Conservation (phyloP, 768 basidiomycete genomes). For the Astraeus odoratus region DNA sequence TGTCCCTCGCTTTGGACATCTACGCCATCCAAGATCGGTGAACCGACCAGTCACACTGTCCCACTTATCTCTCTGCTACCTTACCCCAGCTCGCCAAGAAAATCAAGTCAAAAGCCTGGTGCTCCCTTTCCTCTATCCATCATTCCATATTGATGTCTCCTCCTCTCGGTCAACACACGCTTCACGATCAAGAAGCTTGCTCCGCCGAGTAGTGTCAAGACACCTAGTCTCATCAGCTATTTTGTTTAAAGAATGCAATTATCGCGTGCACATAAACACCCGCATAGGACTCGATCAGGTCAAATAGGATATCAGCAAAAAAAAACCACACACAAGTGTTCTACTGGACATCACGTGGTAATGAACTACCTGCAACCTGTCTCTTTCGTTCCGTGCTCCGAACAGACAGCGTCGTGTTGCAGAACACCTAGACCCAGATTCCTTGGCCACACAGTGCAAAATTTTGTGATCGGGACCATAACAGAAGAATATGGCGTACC, state of each 20-base stretch:
- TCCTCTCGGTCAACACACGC: slow-evolving; percentile 20
- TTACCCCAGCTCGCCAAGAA: too few species aligned
- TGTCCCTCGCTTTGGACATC: too few species aligned
- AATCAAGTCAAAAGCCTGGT: slow-evolving; percentile 3
- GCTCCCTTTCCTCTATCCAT: slow-evolving; percentile 10
- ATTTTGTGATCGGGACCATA: too few species aligned
- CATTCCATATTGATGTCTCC: slow-evolving; percentile 16
- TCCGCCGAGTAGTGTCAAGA: slow-evolving; percentile 22
- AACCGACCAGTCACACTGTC: too few species aligned
- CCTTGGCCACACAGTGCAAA: too few species aligned
- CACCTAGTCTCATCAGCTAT: slow-evolving; percentile 21
- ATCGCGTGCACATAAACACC: not conserved
- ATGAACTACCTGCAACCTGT: too few species aligned
- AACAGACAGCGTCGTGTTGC: too few species aligned
- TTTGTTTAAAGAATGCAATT: not conserved
- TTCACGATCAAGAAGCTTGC: slow-evolving; percentile 27
- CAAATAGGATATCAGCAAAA: not conserved
- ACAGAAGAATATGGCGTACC: too few species aligned
- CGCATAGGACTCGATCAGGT: not conserved
- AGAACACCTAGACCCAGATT: too few species aligned
- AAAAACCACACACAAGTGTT: slow-evolving; percentile 5
- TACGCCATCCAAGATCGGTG: too few species aligned
- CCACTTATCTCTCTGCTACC: too few species aligned
- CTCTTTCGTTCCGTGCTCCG: too few species aligned
- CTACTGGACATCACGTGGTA: not conserved